Evolutionary conservation across 2,329 filamentous ascomycete species (phyloP).

Genomic region (Sclerotinia borealis): DNA sequence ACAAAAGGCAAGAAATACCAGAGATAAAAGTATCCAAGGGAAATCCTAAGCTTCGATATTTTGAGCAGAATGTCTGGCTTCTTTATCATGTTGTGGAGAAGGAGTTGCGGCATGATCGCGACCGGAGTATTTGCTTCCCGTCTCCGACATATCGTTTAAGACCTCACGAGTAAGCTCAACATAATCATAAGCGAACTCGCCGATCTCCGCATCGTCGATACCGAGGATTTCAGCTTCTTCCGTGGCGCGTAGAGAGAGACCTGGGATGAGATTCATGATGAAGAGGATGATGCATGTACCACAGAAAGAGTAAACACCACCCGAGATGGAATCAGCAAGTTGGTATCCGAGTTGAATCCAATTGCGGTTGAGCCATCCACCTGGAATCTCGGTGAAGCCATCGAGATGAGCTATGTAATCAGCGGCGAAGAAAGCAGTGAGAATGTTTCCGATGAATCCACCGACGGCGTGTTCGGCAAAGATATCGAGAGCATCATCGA

Average conservation of each 20-base stretch:
- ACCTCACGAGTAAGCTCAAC: conserved; percentile 71
- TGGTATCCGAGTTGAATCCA: conserved; percentile 82
- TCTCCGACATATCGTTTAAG: conserved; percentile 25
- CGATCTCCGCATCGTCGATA: conserved; percentile 85
- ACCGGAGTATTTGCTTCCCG: conserved; percentile 5
- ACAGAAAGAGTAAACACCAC: conserved; percentile 71
- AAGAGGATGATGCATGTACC: conserved; percentile 75
- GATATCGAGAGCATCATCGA: conserved; percentile 84
- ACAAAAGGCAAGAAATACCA: neutral
- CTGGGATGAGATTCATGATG: conserved; percentile 71
- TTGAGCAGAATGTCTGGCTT: neutral
- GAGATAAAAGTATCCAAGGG: neutral
- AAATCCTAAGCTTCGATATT: neutral
- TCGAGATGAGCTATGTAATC: conserved; percentile 81
- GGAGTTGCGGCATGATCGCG: neutral
- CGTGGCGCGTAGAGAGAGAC: conserved; percentile 64
- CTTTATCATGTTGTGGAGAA: neutral
- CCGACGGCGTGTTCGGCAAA: conserved; percentile 78
- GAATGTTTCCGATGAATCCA: conserved; percentile 71
- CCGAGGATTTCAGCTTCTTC: conserved; percentile 78
- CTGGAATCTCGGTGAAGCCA: conserved; percentile 57
- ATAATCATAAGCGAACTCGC: conserved; percentile 94
- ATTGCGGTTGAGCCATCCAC: conserved; percentile 78
- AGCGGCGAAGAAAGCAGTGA: conserved; percentile 77
- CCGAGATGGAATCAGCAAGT: conserved; percentile 71